Base-by-base conservation (phyloP, 805 yeast genomes). In the Huiozyma naganishii region DNA sequence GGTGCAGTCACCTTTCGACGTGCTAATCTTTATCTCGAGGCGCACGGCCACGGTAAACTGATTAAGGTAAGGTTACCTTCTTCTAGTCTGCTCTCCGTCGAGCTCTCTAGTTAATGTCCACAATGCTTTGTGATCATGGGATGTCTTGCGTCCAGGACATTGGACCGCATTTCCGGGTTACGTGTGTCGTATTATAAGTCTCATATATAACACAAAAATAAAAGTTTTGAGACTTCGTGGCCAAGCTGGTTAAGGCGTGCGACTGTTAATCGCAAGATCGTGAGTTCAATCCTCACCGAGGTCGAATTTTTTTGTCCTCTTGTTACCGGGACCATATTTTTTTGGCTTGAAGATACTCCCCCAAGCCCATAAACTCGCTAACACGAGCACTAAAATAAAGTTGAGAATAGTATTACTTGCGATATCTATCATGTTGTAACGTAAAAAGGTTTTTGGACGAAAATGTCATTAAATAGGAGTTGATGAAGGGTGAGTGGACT, bases 251-350 rank as follows among this genome's bases (percentile, higher is more conserved):
- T 71, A 71, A 72, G 76, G 76, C 76, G 74, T 71, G 75, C 76
- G 76, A 72, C 76, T 72, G 76, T 72, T 72, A 72, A 72, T 72
- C 77, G 76, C 76, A 72, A 72, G 77, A 72, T 69, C 77, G 76
- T 60, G 75, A 72, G 76, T 72, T 72, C 76, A 65, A 72, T 62
- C 76, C 76, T 72, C 75, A 60, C 76, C 69, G 73, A 59, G 76
- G 74, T 71, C 76, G 76, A 12, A 10, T 13, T 7, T 28, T 8
- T 41, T 41, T 41, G 32, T 40, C 5, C 35, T 8, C 12, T 38
- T 7, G 4, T 10, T 29, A 37, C 12, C 23, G 29, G 13, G 2
- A 5, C 32, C 33, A 30, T 8, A 30, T 11, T 11, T 5, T 30
- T 11, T 30, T 30, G 9, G 11, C 33, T 30, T 30, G n/a, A 30